Evolutionary conservation across 495 filamentous ascomycete genomes (phyloP).

Genomic region (Hamigera avellanea): DNA sequence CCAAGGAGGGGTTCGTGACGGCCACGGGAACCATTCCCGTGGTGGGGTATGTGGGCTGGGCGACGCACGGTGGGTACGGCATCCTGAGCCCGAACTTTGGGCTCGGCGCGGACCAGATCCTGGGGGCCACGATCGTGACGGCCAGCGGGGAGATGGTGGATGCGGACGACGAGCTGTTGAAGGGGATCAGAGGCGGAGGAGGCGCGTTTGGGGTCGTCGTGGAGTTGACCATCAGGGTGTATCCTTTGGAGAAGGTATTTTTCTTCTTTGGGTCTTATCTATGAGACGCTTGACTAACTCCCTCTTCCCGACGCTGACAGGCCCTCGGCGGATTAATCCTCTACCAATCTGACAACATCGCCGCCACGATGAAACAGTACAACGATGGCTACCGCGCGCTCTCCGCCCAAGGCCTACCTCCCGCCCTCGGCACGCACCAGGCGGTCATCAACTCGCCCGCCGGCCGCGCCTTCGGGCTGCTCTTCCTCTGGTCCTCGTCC

Average conservation of each 20-base stretch:
- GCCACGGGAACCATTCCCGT: conserved; percentile 10
- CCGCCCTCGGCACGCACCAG: conserved; percentile 16
- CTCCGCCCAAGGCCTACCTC: conserved; percentile 9
- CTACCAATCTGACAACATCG: conserved; percentile 17
- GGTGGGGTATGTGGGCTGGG: conserved; percentile 28
- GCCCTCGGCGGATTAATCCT: conserved; percentile 22
- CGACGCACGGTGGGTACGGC: conserved; percentile 27
- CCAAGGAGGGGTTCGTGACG: conserved; percentile 8
- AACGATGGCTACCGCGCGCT: conserved; percentile 13
- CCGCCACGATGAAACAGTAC: conserved; percentile 9
- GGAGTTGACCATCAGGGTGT: conserved; percentile 24
- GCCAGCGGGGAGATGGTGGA: conserved; percentile 19
- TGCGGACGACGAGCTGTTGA: conserved; percentile 19
- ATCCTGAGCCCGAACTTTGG: conserved; percentile 19
- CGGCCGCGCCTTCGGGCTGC: conserved; percentile 11
- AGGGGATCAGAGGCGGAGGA: conserved; percentile 26
- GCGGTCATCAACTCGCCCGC: conserved; percentile 11
- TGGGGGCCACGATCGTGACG: conserved; percentile 26
- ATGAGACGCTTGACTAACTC: too few species aligned
- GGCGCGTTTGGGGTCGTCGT: conserved; percentile 29
- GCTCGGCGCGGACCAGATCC: conserved; percentile 27
- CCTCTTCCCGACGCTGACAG: too few species aligned
- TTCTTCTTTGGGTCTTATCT: too few species aligned
- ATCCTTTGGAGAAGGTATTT: conserved; percentile 14
- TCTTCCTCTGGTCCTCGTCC: conserved; percentile 20